Conservation (phyloP, 2,329 filamentous ascomycete species). For the Hypomyces perniciosus region DNA sequence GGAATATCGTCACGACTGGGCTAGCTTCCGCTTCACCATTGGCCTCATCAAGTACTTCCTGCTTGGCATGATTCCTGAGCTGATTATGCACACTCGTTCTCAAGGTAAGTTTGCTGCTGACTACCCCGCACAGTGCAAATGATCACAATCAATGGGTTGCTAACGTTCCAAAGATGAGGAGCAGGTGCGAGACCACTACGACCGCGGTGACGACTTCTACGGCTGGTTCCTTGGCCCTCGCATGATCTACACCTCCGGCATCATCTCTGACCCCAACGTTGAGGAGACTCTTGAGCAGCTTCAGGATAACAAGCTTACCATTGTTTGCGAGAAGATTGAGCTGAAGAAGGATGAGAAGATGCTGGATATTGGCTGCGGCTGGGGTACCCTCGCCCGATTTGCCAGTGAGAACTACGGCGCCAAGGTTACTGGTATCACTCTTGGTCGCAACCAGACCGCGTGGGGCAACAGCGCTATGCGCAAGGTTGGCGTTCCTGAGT, state of each 20-base stretch:
- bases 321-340: slow-evolving; percentile 93
- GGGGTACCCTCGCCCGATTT: slow-evolving; percentile 93
- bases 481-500: slow-evolving; percentile 73
- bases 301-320: slow-evolving; percentile 93
- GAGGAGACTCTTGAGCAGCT: slow-evolving; percentile 93
- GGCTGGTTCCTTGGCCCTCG: slow-evolving; percentile 96
- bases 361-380: slow-evolving; percentile 95
- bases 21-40: slow-evolving; percentile 84
- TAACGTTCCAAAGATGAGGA: slow-evolving; percentile 59
- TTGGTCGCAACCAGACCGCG: slow-evolving; percentile 91
- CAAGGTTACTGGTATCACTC: slow-evolving; percentile 80
- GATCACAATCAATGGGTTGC: background rate
- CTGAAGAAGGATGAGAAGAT: slow-evolving; percentile 74
- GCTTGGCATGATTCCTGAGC: slow-evolving; percentile 79
- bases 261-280: slow-evolving; percentile 79
- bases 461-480: slow-evolving; percentile 92
- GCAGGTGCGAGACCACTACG: slow-evolving; percentile 95
- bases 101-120: slow-evolving; percentile 47
- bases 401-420: slow-evolving; percentile 89
- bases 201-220: slow-evolving; percentile 97
- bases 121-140: background rate
- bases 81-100: slow-evolving; percentile 86
- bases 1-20: slow-evolving; percentile 97
- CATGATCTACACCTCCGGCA: slow-evolving; percentile 97
- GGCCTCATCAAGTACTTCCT: slow-evolving; percentile 84